Evolutionary conservation across 108 stramenopile species (phyloP), one percentile per base, ranked within the genome.

Genomic region (Stephanodiscus minutulus): DNA sequence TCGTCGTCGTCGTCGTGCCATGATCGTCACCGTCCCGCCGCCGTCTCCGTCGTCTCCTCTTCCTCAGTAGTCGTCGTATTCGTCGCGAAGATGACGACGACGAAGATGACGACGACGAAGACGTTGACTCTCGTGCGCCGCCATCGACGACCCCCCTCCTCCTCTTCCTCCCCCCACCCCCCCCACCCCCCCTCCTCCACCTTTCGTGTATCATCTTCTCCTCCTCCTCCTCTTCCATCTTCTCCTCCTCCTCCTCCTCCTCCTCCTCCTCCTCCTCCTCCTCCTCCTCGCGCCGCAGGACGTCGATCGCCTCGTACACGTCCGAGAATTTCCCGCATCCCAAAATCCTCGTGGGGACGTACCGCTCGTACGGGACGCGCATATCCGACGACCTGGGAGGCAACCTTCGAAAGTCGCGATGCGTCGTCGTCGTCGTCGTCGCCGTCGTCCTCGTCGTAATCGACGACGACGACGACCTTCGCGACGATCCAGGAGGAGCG

Each of bases 251-350:
- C 5, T 47, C 8, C 5, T 21, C 48, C 25, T 71, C 41, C 48
- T 50, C 29, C n/a, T 61, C 70, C 29, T 43, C 59, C 1, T 61
- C 70, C 48, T 55, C 33, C 22, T 56, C 18, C 22, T 18, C 20
- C 12, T 1, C 22, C 29, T 35, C 31, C 35, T 68, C 71, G 20
- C 43, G 11, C 5, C 27, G 39, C 41, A 73, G 60, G 28, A 83
- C 68, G 64, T 90, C 89, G 21, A 91, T 85, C 0, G 93, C 93
- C 74, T 92, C 91, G 64, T 91, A 95, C 18, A 95, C 93, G 62
- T 95, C 89, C 20, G 87, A 88, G 50, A 95, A 95, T 67, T 92
- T 95, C 7, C 91, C 93, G 24, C 91, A 82, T n/a, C 93, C 93
- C 44, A 95, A 79, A 39, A 86, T 74, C n/a, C 88, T 65, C 0